Evolutionary conservation across 2,329 filamentous ascomycete species (phyloP).

Genomic region (Lachnum nothofagi): DNA sequence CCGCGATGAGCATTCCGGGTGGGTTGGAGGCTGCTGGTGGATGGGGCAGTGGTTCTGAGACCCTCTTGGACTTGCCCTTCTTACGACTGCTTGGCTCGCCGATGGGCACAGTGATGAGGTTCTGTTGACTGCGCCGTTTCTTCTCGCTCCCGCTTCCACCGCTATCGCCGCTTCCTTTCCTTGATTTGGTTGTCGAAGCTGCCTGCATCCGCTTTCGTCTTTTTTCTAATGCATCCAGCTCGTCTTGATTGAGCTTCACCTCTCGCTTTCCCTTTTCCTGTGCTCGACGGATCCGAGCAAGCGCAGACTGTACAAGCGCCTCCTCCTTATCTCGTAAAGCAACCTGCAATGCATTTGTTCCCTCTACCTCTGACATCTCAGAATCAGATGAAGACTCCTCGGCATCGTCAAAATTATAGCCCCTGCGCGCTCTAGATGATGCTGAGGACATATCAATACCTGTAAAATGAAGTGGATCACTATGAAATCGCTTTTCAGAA

Average conservation of each 20-base stretch:
- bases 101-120: slow-evolving; percentile 28
- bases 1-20: slow-evolving; percentile 44
- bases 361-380: slow-evolving; percentile 47
- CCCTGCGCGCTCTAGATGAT: slow-evolving; percentile 23
- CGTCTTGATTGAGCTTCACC: slow-evolving; percentile 72
- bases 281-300: slow-evolving; percentile 74
- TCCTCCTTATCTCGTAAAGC: slow-evolving; percentile 65
- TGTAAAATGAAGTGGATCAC: slow-evolving; percentile 58
- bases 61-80: slow-evolving; percentile 33
- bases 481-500: slow-evolving; percentile 47
- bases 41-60: slow-evolving; percentile 30
- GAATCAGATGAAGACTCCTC: slow-evolving; percentile 38
- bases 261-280: slow-evolving; percentile 71
- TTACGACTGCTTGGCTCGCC: slow-evolving; percentile 22
- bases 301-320: slow-evolving; percentile 67
- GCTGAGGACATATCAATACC: slow-evolving; percentile 51
- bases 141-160: slow-evolving; percentile 27
- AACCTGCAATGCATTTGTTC: slow-evolving; percentile 47
- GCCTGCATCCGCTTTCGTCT: slow-evolving; percentile 52
- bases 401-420: slow-evolving; percentile 37
- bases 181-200: slow-evolving; percentile 21
- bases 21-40: slow-evolving; percentile 25
- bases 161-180: slow-evolving; percentile 23
- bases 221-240: slow-evolving; percentile 74
- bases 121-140: slow-evolving; percentile 24